Evolutionary conservation across 495 filamentous ascomycete species (phyloP), one percentile per base, ranked within the genome.

Genomic region (Amniculicola lignicola): DNA sequence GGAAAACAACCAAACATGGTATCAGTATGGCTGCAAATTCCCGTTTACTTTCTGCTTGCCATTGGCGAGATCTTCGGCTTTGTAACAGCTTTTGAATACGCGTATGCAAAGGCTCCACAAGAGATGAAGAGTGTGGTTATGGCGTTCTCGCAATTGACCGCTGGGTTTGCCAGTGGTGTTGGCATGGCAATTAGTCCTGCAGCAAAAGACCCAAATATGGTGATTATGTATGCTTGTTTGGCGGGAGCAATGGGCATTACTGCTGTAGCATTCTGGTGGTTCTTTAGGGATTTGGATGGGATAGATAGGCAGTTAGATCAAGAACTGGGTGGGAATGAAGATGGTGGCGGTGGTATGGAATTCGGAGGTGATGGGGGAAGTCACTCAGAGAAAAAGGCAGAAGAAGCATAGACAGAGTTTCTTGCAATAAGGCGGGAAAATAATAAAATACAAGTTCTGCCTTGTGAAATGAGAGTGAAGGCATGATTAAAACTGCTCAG

Each of bases 81-180:
- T 15, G 57, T 60, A 1, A 40, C 50, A 4, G 57, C 11, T 1
- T 23, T 48, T 12, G 49, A 54, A 25, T 71, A 70, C 43, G 45
- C 54, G 11, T 58, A 44, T 27, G 42, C 4, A 3, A 22, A 60
- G 23, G 40, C 57, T 4, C 57, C 57, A 41, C 21, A 27, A 10
- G 25, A 36, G 6, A 54, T 60, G 57, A 60, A 60, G 31, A n/a
- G 31, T 1, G 18, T 60, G 12, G 43, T 60, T 5, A 22, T 29
- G 36, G 42, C 49, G 6, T 15, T 59, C 40, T 52, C 22, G 4
- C n/a, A 21, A 14, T 19, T 50, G 2, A 40, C 27, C 2, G 54
- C 14, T 2, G 54, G 23, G 3, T 18, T 57, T 15, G 43, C 19
- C 2, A 21, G 16, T 15, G 22, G 28, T 18, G 5, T 57, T 25